These are phyloP conservation scores for Ophiostoma himal-ulmi DNA, from an alignment of 2,329 filamentous ascomycete genomes.

Conservation along the genomic window DNA sequence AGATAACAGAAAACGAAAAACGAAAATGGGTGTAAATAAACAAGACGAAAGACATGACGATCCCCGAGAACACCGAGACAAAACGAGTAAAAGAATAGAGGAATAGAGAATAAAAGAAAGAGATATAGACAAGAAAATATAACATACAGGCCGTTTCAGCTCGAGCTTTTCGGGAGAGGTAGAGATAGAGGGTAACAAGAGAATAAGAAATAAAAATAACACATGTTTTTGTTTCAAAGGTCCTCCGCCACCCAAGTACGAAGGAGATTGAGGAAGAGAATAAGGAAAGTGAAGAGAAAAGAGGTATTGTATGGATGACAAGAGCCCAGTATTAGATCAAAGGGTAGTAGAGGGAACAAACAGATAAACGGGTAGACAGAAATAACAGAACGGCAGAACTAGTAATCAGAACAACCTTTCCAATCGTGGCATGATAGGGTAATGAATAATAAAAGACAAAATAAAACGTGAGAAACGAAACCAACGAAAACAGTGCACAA, in stretches of 20 bases:
- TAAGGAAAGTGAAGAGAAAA: neutral
- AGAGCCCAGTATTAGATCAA: constrained; percentile 4
- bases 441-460: constrained; percentile 1
- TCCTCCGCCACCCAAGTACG: neutral
- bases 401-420: neutral
- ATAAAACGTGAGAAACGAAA: neutral
- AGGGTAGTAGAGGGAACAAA: neutral
- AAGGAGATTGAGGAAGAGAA: constrained; percentile 1
- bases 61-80: constrained; percentile 1
- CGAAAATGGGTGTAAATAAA: neutral
- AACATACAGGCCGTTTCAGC: constrained; percentile 4
- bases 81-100: neutral
- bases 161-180: neutral
- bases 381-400: neutral
- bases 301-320: neutral
- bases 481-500: constrained; percentile 10
- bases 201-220: neutral
- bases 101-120: neutral
- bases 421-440: constrained; percentile 7
- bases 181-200: too few relatives aligned
- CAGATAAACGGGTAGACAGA: neutral
- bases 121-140: constrained; percentile 9
- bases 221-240: constrained; percentile 6
- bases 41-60: neutral
- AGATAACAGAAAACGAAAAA: neutral